Conservation (phyloP, 2,329 filamentous ascomycete species). For the Trichoderma lentiforme region DNA sequence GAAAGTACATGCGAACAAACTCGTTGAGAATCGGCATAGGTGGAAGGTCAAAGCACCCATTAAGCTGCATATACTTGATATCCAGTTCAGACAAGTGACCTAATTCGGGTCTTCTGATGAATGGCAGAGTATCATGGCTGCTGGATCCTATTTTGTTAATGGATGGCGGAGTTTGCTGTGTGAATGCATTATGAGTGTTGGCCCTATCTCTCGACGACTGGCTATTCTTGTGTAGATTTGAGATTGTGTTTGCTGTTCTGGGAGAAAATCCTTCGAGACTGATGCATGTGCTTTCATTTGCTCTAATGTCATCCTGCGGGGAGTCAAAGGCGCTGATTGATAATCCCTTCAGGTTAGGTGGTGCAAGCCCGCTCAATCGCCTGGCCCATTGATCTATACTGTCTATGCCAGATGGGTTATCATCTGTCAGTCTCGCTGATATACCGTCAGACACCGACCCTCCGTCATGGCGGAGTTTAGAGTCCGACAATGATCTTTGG, state of each 20-base stretch:
- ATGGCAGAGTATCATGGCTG: slow-evolving; percentile 2
- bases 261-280: slow-evolving; percentile 5
- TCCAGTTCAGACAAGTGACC: slow-evolving; percentile 16
- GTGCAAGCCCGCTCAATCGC: background rate
- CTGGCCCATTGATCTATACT: slow-evolving; percentile 13
- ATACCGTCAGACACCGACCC: background rate
- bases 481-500: background rate
- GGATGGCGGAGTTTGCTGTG: background rate
- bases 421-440: background rate
- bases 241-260: background rate
- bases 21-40: slow-evolving; percentile 20
- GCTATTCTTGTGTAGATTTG: background rate
- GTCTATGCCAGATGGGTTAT: slow-evolving; percentile 9
- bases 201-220: background rate
- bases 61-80: slow-evolving; percentile 18
- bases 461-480: background rate
- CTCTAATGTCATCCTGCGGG: background rate
- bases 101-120: background rate
- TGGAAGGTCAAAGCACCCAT: slow-evolving; percentile 23
- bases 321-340: background rate
- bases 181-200: background rate
- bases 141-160: background rate
- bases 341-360: background rate
- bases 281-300: background rate
- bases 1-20: slow-evolving; percentile 24